A percentile compares a stretch with the other conserved stretches of the same genome.
Evolutionary conservation across 1,139 yeast species (phyloP).

Genomic region (Geotrichum carabidarum): DNA sequence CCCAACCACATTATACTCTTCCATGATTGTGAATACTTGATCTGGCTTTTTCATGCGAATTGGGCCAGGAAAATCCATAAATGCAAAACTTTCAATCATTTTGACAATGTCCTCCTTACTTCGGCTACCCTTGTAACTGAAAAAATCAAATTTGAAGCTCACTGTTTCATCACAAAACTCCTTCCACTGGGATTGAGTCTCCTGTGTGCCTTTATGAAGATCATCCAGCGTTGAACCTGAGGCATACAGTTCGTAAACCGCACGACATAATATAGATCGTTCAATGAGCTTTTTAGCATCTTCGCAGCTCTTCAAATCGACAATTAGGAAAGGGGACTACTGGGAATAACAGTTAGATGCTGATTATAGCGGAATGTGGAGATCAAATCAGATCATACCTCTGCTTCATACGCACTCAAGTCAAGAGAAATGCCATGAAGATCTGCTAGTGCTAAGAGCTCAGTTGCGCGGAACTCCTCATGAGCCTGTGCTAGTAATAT

Average conservation of each 20-base stretch:
- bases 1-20: constrained; percentile 55
- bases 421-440: constrained; percentile 54
- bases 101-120: constrained; percentile 50
- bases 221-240: constrained; percentile 52
- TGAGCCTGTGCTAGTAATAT: constrained; percentile 81
- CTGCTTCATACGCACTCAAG: constrained; percentile 52
- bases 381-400: constrained; percentile 20
- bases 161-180: constrained; percentile 17
- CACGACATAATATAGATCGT: constrained; percentile 66
- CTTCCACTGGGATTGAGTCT: constrained; percentile 25
- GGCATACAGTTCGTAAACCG: constrained; percentile 85
- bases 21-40: constrained; percentile 65
- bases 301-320: constrained; percentile 58
- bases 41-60: constrained; percentile 76
- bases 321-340: constrained; percentile 60
- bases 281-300: constrained; percentile 59
- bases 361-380: not conserved
- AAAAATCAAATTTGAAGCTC: constrained; percentile 73
- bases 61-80: constrained; percentile 68
- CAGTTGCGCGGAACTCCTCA: constrained; percentile 72
- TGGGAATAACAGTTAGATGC: constrained; percentile 2
- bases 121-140: constrained; percentile 67
- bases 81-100: constrained; percentile 67
- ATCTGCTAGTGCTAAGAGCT: constrained; percentile 77
- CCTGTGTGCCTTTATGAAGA: constrained; percentile 53